phyloP scores from a whole-genome alignment of 73 alveolate species.

The Diophrys appendiculata region DNA sequence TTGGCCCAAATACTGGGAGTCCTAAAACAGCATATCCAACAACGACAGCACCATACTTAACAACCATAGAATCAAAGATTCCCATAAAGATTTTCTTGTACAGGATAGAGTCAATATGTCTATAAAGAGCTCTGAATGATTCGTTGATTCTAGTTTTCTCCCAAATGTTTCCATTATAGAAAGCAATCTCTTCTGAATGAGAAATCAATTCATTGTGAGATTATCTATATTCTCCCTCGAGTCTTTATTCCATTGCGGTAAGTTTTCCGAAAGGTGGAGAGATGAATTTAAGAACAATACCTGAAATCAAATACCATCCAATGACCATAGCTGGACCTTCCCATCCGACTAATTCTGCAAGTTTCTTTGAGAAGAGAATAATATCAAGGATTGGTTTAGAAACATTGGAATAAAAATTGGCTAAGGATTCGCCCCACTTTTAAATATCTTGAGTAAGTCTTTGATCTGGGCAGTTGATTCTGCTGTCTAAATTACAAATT shows the following conservation, averaged over 20 bases:
- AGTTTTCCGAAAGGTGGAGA: constrained; percentile 91
- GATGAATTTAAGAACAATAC: constrained; percentile 68
- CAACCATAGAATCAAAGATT: constrained; percentile 87
- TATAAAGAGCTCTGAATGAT: constrained; percentile 59
- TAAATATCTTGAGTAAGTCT: constrained; percentile 87
- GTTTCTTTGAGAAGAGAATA: constrained; percentile 80
- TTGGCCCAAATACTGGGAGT: constrained; percentile 92
- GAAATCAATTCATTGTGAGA: constrained; percentile 79
- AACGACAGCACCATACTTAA: constrained; percentile 94
- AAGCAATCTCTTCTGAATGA: constrained; percentile 92
- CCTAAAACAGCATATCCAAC: constrained; percentile 93
- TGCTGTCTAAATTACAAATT: constrained; percentile 75
- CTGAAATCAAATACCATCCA: constrained; percentile 87
- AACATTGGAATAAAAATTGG: constrained; percentile 75
- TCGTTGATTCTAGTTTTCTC: constrained; percentile 72
- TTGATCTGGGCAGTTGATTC: constrained; percentile 88
- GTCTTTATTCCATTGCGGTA: constrained; percentile 81
- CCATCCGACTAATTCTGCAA: constrained; percentile 90
- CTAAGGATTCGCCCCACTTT: constrained; percentile 83
- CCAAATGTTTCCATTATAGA: constrained; percentile 85
- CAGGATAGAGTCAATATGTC: constrained; percentile 69
- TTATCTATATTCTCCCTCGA: constrained; percentile 91
- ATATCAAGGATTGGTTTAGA: constrained; percentile 90
- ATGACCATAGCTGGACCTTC: constrained; percentile 84
- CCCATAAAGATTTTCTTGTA: constrained; percentile 86